Evolutionary conservation across 345 rosid species (phyloP), one percentile per base, ranked within the genome.

Genomic region (Eucalyptus marginata): DNA sequence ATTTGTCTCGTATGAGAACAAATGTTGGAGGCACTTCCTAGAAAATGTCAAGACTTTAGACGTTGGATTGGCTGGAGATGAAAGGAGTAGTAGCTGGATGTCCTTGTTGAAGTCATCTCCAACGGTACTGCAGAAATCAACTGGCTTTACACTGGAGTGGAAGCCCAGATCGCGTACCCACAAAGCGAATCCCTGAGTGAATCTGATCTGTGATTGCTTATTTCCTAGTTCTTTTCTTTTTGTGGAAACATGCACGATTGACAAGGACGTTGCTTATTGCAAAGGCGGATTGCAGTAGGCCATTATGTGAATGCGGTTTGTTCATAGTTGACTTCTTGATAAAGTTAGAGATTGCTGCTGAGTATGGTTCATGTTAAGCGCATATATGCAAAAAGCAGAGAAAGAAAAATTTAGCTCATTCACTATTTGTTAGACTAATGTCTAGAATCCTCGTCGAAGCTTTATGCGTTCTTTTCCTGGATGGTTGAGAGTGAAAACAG

Each of bases 1-100:
- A 49, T 90, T 90, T 79, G 90, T 91, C 36, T 16, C 54, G 46
- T 9, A 49, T 15, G 58, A 58, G 80, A 92, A 91, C 88, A 90
- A 92, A 92, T 93, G 94, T 79, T 93, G 92, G 94, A 89, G 89
- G 84, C 93, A 92, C 87, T 93, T 89, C 86, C 90, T 93, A 88
- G 89, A n/a, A 52, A 47, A 88, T 58, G 89, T 46, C 51, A 86
- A 80, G 33, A 85, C 47, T 44, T 86, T 66, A 80, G 59, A 88
- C 87, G 15, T 86, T 5, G 27, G 59, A 54, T 87, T 93, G 31
- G 87, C 27, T 50, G 81, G 13, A 58, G 87, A 87, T 68, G 71
- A 56, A 49, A 47, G 13, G 33, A 68, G 18, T 25, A 87, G 89
- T 86, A 52, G 68, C 56, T 91, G 89, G 90, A 36, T 81, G 90